phyloP scores from a whole-genome alignment of 2,329 filamentous ascomycete species.

The Cordyceps cateniannulata region DNA sequence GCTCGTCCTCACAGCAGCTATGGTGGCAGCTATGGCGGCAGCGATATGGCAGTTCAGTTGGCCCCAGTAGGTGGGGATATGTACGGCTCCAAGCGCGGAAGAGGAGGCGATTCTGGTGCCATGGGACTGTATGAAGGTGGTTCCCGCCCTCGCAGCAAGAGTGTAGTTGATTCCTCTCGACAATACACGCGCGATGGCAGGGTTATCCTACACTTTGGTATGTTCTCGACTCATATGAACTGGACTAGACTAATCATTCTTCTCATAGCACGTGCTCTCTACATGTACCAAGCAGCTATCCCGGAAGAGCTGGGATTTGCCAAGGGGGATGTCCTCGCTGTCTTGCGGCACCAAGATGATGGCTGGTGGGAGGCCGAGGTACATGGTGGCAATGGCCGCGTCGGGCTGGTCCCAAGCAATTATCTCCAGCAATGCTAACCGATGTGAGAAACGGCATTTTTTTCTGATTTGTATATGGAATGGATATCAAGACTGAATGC shows the following conservation, averaged over 20 bases:
- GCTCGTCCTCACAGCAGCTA: constrained; percentile 46
- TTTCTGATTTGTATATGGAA: constrained; percentile 12
- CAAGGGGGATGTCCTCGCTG: constrained; percentile 86
- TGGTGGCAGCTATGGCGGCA: constrained; percentile 38
- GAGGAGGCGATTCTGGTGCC: constrained; percentile 42
- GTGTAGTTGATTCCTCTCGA: constrained; percentile 72
- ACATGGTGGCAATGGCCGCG: constrained; percentile 56
- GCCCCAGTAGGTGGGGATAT: constrained; percentile 49
- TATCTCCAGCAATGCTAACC: constrained; percentile 51
- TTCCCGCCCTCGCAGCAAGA: constrained; percentile 65
- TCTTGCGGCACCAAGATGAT: constrained; percentile 88
- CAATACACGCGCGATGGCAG: constrained; percentile 82
- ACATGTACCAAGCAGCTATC: constrained; percentile 90
- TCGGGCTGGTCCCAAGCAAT: constrained; percentile 62
- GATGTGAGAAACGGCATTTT: constrained; percentile 5
- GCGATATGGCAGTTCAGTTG: constrained; percentile 64
- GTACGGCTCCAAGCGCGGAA: constrained; percentile 51
- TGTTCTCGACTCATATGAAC: constrained; percentile 36
- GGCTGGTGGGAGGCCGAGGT: constrained; percentile 99
- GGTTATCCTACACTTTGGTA: constrained; percentile 89
- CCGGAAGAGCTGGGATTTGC: constrained; percentile 88
- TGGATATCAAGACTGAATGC: constrained; percentile 9
- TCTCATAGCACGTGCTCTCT: constrained; percentile 75
- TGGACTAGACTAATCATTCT: constrained; percentile 17
- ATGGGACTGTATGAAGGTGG: constrained; percentile 53